A percentile compares a stretch with the other conserved stretches of the same genome.
phyloP scores from a whole-genome alignment of 495 filamentous ascomycete genomes.

The Aspergillus carlsbadensis region DNA sequence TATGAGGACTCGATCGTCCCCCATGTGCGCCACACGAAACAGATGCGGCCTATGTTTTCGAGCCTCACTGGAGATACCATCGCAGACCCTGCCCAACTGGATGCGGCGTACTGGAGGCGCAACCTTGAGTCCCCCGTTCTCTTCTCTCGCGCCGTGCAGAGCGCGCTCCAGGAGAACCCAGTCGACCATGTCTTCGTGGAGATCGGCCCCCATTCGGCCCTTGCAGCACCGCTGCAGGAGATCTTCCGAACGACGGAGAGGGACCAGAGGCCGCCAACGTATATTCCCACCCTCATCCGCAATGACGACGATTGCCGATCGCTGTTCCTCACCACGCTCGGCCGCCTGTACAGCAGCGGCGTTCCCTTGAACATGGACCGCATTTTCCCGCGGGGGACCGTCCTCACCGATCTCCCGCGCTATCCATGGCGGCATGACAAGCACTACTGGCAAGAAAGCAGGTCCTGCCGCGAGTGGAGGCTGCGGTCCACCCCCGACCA shows the following conservation, averaged over 20 bases:
- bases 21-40: too few relatives aligned
- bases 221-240: constrained; percentile 12
- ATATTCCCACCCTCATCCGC: too few relatives aligned
- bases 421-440: constrained; percentile 27
- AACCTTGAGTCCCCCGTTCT: constrained; percentile 38
- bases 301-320: too few relatives aligned
- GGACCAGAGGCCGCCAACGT: not conserved
- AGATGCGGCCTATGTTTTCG: constrained; percentile 26
- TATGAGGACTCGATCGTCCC: too few relatives aligned
- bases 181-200: constrained; percentile 25
- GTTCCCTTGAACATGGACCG: not conserved
- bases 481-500: constrained; percentile 42
- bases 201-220: constrained; percentile 19
- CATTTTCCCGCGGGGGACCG: not conserved
- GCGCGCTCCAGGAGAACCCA: constrained; percentile 15
- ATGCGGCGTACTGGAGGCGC: constrained; percentile 39
- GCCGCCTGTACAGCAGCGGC: not conserved
- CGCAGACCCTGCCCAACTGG: constrained; percentile 9
- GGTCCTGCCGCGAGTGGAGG: constrained; percentile 40
- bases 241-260: not conserved
- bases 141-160: constrained; percentile 31
- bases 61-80: constrained; percentile 27
- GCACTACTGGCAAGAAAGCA: constrained; percentile 51
- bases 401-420: constrained; percentile 26
- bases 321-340: not conserved